Evolutionary conservation across 192 early-diverging fungal species (phyloP), one percentile per base, ranked within the genome.

Genomic region (Phlyctochytrium planicorne): DNA sequence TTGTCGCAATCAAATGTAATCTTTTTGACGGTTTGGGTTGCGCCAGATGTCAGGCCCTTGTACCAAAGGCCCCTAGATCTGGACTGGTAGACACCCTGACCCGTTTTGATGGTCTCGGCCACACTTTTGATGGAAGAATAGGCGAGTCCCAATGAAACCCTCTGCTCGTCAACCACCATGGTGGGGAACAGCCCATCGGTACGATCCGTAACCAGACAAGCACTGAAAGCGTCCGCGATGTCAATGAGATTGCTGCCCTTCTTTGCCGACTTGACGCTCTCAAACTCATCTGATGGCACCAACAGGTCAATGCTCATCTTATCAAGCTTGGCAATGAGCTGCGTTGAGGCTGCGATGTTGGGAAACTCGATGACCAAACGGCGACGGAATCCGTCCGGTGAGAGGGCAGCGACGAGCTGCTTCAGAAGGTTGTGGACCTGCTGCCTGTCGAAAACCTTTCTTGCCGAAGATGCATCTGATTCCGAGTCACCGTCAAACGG

Each of bases 1-100:
- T 76, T 66, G 78, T 99, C 97, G 70, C 97, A 99, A 76, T 99
- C 97, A 52, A 86, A 71, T n/a, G 85, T 70, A 50, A 98, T 78
- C 31, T 82, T 82, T 33, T 90, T 68, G 60, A 99, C 80, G 33
- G 82, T 80, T 76, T 99, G 97, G n/a, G 90, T 92, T 2, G 97
- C 91, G 34, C 95, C 96, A 0, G 96, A 98, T 0, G 97, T 93
- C 40, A 87, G 79, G 10, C 97, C 97, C 78, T 99, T 99, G 75
- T 93, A 87, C 97, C 97, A 99, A 14, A 99, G 81, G 24, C 94
- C 94, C 50, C 94, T 84, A 16, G 68, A 76, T 53, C 97, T 83
- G 34, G 91, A 93, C 75, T 93, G 90, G 82, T 97, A 99, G 12
- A 97, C 94, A n/a, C 97, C 97, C 53, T 85, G 75, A 2, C 87